Evolutionary conservation across 805 yeast genomes (phyloP).

Genomic region (Candida verbasci): DNA sequence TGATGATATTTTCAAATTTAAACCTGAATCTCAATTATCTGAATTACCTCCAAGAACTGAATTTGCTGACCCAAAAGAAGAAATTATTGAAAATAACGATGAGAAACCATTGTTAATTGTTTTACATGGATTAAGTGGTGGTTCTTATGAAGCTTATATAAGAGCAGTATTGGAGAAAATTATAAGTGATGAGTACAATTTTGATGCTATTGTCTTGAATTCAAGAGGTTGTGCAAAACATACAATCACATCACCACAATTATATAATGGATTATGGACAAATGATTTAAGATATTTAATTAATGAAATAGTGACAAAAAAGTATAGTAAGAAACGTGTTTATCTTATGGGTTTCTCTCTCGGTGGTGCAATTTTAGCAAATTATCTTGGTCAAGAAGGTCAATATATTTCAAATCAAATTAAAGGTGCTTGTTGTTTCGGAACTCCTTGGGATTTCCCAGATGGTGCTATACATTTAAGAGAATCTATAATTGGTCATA

Average conservation of each 20-base stretch:
- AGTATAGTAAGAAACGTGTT: slow-evolving; percentile 61
- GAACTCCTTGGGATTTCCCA: slow-evolving; percentile 71
- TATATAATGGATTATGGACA: slow-evolving; percentile 67
- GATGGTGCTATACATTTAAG: slow-evolving; percentile 47
- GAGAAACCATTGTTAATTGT: slow-evolving; percentile 57
- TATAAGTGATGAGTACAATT: slow-evolving; percentile 32
- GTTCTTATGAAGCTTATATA: slow-evolving; percentile 71
- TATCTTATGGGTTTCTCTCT: slow-evolving; percentile 67
- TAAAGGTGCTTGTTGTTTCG: slow-evolving; percentile 55
- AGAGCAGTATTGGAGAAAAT: slow-evolving; percentile 49
- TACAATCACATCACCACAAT: slow-evolving; percentile 61
- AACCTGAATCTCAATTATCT: slow-evolving; percentile 47
- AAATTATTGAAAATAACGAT: slow-evolving; percentile 32
- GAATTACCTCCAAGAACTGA: slow-evolving; percentile 67
- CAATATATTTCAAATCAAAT: slow-evolving; percentile 44
- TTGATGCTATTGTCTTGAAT: slow-evolving; percentile 59
- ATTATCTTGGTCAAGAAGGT: slow-evolving; percentile 65
- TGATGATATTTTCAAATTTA: slow-evolving; percentile 19
- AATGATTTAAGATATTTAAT: slow-evolving; percentile 62
- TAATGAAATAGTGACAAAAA: slow-evolving; percentile 41
- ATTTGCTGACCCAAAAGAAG: slow-evolving; percentile 47
- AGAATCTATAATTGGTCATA: slow-evolving; percentile 36
- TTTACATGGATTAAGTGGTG: slow-evolving; percentile 75
- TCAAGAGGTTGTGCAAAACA: slow-evolving; percentile 78
- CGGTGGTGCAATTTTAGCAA: slow-evolving; percentile 64